Base-by-base conservation (phyloP, 495 filamentous ascomycete species). In the Penicillium bovifimosum region DNA sequence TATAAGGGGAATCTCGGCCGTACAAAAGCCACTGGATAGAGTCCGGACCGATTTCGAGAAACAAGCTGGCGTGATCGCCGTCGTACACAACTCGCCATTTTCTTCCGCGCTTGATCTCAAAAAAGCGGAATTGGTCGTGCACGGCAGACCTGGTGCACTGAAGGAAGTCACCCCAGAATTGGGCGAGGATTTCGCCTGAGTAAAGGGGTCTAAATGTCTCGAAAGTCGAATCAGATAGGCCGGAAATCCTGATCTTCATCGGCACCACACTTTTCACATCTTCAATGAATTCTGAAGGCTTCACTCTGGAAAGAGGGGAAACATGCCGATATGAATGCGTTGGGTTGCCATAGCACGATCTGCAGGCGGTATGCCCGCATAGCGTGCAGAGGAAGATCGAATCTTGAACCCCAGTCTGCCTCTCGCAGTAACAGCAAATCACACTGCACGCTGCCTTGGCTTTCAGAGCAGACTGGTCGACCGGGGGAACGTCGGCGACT, bases 361-460 rank as follows among this genome's bases (percentile, higher is more conserved):
- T 57, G 59, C 84, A 87, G 10, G 74, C 71, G 7, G 79, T 82
- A 58, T 85, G 78, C 0, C 54, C 61, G 54, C 85, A 88, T 18
- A 73, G 54, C 4, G 53, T 55, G 53, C 85, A 88, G 46, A 56
- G 39, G n/a, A 72, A 59, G 27, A 86, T 67, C 9, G 51, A 52
- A 5, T 50, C 36, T 10, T 66, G 67, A 11, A 75, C 64, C 1
- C 59, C 50, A n/a, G 63, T 62, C 41, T 73, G 70, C 18, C 77
- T 73, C 62, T 87, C 85, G 50, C 85, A 88, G 36, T 64, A 54
- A 53, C 85, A 88, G 13, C 76, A 65, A 11, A 80, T 69, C 2
- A 66, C 60, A 50, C 70, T 78, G 13, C 49, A 48, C 6, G 60
- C 57, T 26, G 74, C 75, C 33, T 60, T 47, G 11, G 38, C 41